These are phyloP conservation scores for Tulasnella sp. DNA, from an alignment of 768 basidiomycete species.

Conservation along the genomic window DNA sequence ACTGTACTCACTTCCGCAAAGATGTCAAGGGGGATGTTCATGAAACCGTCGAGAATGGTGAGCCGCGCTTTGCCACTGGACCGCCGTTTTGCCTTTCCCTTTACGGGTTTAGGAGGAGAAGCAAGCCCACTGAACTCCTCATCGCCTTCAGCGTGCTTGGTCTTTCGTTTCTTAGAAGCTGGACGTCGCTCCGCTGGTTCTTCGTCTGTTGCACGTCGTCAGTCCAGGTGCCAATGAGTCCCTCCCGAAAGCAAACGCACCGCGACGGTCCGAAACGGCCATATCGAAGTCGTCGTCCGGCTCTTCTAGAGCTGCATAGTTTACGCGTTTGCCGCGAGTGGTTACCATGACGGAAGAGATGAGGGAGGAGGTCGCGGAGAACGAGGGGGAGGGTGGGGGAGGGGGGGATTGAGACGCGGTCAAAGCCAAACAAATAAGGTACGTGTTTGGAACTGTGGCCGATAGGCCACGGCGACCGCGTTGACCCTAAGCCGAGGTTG, in stretches of 20 bases:
- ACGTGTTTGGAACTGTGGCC: neutral
- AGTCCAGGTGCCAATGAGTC: neutral
- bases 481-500: neutral
- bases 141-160: neutral
- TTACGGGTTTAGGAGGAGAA: slow-evolving; percentile 5
- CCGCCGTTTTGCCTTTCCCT: slow-evolving; percentile 1
- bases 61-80: slow-evolving; percentile 12
- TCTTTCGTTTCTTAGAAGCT: slow-evolving; percentile 1
- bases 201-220: neutral
- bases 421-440: slow-evolving; percentile 9
- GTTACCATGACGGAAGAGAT: slow-evolving; percentile 15
- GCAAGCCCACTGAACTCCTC: neutral
- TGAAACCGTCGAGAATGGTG: slow-evolving; percentile 30
- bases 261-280: neutral
- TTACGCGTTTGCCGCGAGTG: slow-evolving; percentile 26
- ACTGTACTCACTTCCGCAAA: slow-evolving; percentile 34
- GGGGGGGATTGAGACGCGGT: neutral
- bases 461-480: neutral
- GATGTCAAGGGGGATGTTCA: slow-evolving; percentile 37
- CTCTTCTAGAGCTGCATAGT: slow-evolving; percentile 3
- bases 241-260: neutral
- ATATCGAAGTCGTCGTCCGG: slow-evolving; percentile 14
- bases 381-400: neutral
- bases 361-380: neutral
- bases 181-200: neutral